A percentile compares a stretch with the other conserved stretches of the same genome.
Evolutionary conservation across 345 rosid genomes (phyloP).

Genomic region (Moricandia moricandioides): DNA sequence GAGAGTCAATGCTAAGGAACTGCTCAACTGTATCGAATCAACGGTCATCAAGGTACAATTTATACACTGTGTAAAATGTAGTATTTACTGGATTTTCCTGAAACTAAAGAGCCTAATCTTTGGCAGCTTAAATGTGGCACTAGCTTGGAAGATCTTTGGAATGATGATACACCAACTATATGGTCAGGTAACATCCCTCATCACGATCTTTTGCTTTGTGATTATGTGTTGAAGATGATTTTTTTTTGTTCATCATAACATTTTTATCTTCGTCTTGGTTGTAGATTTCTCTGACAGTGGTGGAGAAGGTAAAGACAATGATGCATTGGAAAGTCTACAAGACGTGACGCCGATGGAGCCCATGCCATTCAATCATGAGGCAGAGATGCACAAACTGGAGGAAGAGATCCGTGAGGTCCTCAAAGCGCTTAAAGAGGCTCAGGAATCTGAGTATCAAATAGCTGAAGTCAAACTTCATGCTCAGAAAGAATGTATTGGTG

Average conservation of each 20-base stretch:
- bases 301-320: conserved; percentile 38
- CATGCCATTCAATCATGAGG: conserved; percentile 40
- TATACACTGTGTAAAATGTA: background rate
- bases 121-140: conserved; percentile 63
- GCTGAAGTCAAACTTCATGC: conserved; percentile 61
- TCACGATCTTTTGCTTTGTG: conserved; percentile 12
- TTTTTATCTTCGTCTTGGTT: background rate
- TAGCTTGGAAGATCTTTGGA: conserved; percentile 62
- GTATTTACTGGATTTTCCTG: background rate
- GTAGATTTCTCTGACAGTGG: conserved; percentile 41
- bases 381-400: conserved; percentile 58
- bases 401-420: conserved; percentile 61
- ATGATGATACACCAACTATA: conserved; percentile 37
- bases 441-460: conserved; percentile 56
- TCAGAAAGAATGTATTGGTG: conserved; percentile 58
- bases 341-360: conserved; percentile 35
- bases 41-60: conserved; percentile 58
- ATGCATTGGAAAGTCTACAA: conserved; percentile 29
- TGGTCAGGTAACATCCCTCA: conserved; percentile 43
- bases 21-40: conserved; percentile 51
- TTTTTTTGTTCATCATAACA: too few relatives aligned
- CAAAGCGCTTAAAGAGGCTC: conserved; percentile 51
- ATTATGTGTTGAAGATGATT: background rate
- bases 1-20: conserved; percentile 45
- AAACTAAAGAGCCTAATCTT: conserved; percentile 11